Evolutionary conservation across 352 stramenopile genomes (phyloP), one percentile per base, ranked within the genome.

Genomic region (Pythium vanterpoolii): DNA sequence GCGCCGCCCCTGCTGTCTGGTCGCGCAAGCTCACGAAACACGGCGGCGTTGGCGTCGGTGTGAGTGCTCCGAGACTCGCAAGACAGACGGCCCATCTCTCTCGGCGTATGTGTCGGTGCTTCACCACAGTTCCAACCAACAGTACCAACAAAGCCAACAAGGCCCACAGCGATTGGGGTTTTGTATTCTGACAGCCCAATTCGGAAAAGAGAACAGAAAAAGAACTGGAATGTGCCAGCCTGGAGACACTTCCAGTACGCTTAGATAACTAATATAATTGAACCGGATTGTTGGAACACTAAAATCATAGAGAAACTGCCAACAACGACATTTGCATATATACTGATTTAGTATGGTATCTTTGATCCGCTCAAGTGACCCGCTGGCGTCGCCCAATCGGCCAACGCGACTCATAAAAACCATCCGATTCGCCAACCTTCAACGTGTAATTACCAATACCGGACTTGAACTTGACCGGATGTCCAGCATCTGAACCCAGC

Each of bases 401-500:
- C n/a, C n/a, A n/a, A n/a, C n/a, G n/a, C n/a, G n/a, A n/a, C n/a
- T n/a, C n/a, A n/a, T n/a, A 46, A 56, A 36, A 56, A 56, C 31
- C 48, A 46, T 33, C 33, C 48, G 19, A 43, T 57, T 50, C 28
- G n/a, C 52, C 2, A 19, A 60, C n/a, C n/a, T 50, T 60, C 52
- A 60, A 60, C 26, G 10, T 28, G 52, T 60, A 60, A 51, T 60
- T 60, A 60, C 52, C 27, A 26, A 30, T 49, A 9, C 21, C 16
- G n/a, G 16, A 38, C 23, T 46, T 58, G 38, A 58, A 58, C 21
- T n/a, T 38, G 38, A 28, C 42, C 51, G 10, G 7, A 11, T 13
- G 23, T 31, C 43, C 43, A 49, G 43, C 23, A 38, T 9, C 33
- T 38, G 33, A 13, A n/a, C n/a, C n/a, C n/a, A n/a, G n/a, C n/a